phyloP scores from a whole-genome alignment of 2,329 filamentous ascomycete species.

The Mycocentrospora acerina region DNA sequence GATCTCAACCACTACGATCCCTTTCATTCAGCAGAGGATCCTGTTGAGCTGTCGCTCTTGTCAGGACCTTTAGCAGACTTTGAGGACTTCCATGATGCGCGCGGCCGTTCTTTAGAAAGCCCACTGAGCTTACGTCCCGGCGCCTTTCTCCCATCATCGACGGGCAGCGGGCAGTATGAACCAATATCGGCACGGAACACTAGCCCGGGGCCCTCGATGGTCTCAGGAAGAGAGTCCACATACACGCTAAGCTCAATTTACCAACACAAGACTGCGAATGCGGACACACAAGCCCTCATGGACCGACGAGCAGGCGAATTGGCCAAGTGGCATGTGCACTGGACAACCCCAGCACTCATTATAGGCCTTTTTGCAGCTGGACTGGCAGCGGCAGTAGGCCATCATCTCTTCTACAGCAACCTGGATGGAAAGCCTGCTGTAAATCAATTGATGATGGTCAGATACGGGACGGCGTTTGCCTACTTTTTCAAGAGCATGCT shows the following conservation, averaged over 20 bases:
- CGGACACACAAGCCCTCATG: conserved; percentile 34
- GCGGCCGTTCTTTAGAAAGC: conserved; percentile 11
- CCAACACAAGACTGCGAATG: conserved; percentile 30
- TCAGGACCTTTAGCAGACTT: conserved; percentile 11
- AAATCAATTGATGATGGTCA: conserved; percentile 36
- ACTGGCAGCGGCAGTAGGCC: conserved; percentile 33
- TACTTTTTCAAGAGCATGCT: conserved; percentile 42
- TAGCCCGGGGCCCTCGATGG: conserved; percentile 14
- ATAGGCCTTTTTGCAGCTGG: conserved; percentile 32
- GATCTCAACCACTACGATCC: conserved; percentile 28
- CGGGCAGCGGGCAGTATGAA: conserved; percentile 19
- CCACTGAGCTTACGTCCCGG: conserved; percentile 16
- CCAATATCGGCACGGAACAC: conserved; percentile 16
- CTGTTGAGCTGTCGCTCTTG: conserved; percentile 31
- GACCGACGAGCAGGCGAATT: conserved; percentile 36
- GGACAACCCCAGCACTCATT: conserved; percentile 35
- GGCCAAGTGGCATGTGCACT: conserved; percentile 40
- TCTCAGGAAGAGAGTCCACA: conserved; percentile 22
- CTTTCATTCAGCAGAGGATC: conserved; percentile 26
- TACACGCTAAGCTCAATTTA: conserved; percentile 26
- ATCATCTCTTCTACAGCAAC: conserved; percentile 38
- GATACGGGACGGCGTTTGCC: conserved; percentile 41
- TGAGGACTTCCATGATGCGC: conserved; percentile 11
- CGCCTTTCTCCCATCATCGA: conserved; percentile 16
- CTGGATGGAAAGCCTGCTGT: conserved; percentile 33